A percentile compares a stretch with the other conserved stretches of the same genome.
phyloP scores from a whole-genome alignment of 129 eudicot species.

The Centrapalus pauciflorus region DNA sequence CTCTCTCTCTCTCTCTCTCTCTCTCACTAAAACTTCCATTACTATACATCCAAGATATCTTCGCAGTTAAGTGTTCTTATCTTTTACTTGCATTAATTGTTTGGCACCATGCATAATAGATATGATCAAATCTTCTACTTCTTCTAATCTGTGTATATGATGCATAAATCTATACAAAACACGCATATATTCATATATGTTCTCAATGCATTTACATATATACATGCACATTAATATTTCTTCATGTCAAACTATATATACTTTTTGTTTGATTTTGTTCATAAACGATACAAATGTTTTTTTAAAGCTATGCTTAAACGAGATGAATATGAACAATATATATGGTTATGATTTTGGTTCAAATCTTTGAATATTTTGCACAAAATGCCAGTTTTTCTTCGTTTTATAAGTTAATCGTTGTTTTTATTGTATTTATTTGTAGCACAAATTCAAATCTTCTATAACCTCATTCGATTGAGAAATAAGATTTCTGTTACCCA shows the following conservation, averaged over 20 bases:
- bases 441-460: background rate
- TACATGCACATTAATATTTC: background rate
- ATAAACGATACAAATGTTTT: background rate
- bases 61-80: background rate
- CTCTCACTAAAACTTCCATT: background rate
- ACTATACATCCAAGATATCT: no score
- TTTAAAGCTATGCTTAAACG: no score
- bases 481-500: background rate
- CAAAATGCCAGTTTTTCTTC: background rate
- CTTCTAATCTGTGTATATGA: background rate
- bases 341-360: background rate
- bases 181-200: background rate
- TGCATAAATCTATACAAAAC: background rate
- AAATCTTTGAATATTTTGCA: background rate
- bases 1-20: background rate
- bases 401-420: background rate
- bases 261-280: background rate
- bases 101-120: slow-evolving; percentile 24
- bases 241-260: background rate
- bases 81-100: slow-evolving; percentile 4
- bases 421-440: background rate
- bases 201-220: background rate
- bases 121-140: background rate
- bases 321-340: background rate
- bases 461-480: background rate